These are phyloP conservation scores for Cladophialophora bantiana DNA, from an alignment of 2,329 filamentous ascomycete genomes.

Conservation along the genomic window DNA sequence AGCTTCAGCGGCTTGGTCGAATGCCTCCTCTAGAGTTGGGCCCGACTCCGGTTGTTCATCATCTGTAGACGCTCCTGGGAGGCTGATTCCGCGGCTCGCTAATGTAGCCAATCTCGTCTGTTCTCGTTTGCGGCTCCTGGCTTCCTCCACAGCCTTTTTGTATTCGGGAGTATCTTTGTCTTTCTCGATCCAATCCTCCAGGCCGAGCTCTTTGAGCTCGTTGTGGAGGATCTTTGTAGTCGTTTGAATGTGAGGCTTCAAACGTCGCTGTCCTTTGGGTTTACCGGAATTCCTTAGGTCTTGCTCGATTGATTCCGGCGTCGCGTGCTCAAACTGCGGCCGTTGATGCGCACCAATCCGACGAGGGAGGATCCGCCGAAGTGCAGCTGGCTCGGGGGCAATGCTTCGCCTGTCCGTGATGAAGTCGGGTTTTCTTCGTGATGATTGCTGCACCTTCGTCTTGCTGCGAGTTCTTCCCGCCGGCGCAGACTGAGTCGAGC, in stretches of 20 bases:
- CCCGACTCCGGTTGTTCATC: not conserved
- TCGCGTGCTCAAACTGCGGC: conserved; percentile 12
- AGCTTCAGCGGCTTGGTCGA: conserved; percentile 13
- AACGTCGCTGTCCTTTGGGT: conserved; percentile 11
- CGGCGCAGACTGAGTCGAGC: conserved; percentile 12
- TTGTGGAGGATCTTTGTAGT: conserved; percentile 24
- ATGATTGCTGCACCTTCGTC: not conserved
- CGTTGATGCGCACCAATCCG: conserved; percentile 2
- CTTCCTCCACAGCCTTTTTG: conserved; percentile 23
- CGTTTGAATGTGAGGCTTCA: conserved; percentile 20
- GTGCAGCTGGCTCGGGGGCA: conserved; percentile 25
- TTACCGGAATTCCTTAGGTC: conserved; percentile 5
- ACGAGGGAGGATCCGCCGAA: conserved; percentile 16
- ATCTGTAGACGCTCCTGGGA: conserved; percentile 6
- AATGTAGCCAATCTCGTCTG: conserved; percentile 26
- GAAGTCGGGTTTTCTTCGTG: conserved; percentile 6
- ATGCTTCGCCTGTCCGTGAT: conserved; percentile 19
- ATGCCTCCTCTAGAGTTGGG: conserved; percentile 18
- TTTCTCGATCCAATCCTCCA: conserved; percentile 35
- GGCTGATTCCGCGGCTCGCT: conserved; percentile 18
- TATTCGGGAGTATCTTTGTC: conserved; percentile 33
- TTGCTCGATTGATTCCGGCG: conserved; percentile 20
- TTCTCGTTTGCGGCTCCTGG: conserved; percentile 30
- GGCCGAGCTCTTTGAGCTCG: conserved; percentile 32
- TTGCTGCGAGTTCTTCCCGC: conserved; percentile 17